Base-by-base conservation (phyloP, 2,329 filamentous ascomycete genomes). In the Verticillium nonalfalfae region DNA sequence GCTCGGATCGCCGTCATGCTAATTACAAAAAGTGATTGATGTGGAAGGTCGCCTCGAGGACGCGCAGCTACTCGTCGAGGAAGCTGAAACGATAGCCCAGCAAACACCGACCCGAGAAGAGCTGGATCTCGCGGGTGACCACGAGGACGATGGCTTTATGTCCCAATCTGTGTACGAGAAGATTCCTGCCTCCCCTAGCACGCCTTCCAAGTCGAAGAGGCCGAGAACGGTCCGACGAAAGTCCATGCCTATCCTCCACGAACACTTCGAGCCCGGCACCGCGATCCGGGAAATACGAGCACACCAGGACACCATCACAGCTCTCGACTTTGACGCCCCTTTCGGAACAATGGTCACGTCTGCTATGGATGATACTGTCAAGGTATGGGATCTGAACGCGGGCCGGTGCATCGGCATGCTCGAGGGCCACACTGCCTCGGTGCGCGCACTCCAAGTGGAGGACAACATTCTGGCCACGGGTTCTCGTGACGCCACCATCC, bases 161-260 rank as follows among this genome's bases (percentile, higher is more conserved):
- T 97, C 95, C 3, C 92, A 97, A 74, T 97, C 93, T 13, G 91
- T 99, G 68, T 99, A 98, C 74, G 90, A 96, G 67, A 97, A 97
- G 75, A 79, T 99, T 9, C 91, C 93, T 1, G 76, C 78, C 10
- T 71, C 77, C 34, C 73, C 73, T 26, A 81, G 76, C 67, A 80
- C 82, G 2, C 79, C 83, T 1, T 72, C 81, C 7, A 82, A 80
- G 70, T 66, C 76, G 15, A 81, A 80, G 68, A 81, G 81, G 67
- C 75, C 75, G 55, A 83, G 86, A 72, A 85, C 82, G 45, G 82
- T 84, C 64, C 83, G 89, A 61, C 85, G 89, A 64, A 92, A 90
- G 74, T 96, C 93, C 0, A 96, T 96, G 90, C 93, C 94, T 7
- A 90, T 98, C 61, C 79, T 98, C 61, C 95, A 99, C 76, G 95